A percentile compares a stretch with the other conserved stretches of the same genome.
Evolutionary conservation across 2,329 filamentous ascomycete genomes (phyloP).

Genomic region (Delphinella strobiligena): DNA sequence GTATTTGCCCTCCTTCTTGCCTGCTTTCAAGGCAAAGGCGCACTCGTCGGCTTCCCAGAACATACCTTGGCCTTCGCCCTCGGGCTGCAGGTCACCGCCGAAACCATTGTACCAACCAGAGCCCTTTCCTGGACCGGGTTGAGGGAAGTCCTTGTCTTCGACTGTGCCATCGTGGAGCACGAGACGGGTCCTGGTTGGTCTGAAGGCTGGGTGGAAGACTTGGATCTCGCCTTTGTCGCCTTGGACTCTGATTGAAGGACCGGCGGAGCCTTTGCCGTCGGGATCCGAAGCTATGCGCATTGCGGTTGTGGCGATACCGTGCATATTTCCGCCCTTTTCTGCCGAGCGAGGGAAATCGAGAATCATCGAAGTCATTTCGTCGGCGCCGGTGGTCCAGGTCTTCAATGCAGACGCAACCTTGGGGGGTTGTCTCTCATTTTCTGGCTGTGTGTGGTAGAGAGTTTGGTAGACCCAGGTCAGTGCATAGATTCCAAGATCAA

Average conservation of each 20-base stretch:
- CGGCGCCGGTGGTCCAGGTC: conserved; percentile 62
- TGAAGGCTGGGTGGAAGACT: conserved; percentile 59
- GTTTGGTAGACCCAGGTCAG: conserved; percentile 87
- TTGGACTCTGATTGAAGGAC: conserved; percentile 65
- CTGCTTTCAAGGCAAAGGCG: conserved; percentile 62
- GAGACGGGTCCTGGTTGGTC: conserved; percentile 40
- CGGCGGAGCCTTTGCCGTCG: conserved; percentile 45
- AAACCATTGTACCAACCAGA: conserved; percentile 38
- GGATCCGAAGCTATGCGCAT: conserved; percentile 52
- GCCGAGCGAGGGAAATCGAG: conserved; percentile 55
- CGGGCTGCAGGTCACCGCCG: conserved; percentile 30
- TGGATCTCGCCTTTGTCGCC: conserved; percentile 74
- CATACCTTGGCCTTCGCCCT: conserved; percentile 64
- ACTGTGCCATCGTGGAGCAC: conserved; percentile 31
- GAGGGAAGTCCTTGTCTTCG: conserved; percentile 34
- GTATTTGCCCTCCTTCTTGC: conserved; percentile 59
- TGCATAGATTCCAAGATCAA: conserved; percentile 81
- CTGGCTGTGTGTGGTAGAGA: conserved; percentile 67
- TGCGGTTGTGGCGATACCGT: conserved; percentile 52
- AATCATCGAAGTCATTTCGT: conserved; percentile 68
- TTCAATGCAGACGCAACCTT: conserved; percentile 55
- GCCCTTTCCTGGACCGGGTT: conserved; percentile 35
- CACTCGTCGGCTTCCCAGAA: conserved; percentile 81
- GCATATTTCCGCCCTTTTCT: conserved; percentile 41
- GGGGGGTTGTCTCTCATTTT: conserved; percentile 51